Evolutionary conservation across 805 yeast genomes (phyloP).

Genomic region (Zygoascus bituminiphila): DNA sequence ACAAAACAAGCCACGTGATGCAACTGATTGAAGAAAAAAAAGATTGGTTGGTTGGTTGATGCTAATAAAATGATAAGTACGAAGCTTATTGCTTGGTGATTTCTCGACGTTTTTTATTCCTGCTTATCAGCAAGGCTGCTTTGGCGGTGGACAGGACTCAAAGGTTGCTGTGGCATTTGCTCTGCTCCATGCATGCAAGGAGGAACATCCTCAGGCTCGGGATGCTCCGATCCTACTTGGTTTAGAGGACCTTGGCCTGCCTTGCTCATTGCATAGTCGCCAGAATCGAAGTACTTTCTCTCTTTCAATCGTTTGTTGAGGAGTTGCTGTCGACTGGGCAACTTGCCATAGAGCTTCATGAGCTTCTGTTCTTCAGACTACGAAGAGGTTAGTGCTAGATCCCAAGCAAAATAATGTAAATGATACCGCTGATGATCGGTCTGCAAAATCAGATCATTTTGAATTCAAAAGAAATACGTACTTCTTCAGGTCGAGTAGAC

Average conservation of each 20-base stretch:
- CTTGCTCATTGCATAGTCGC: slow-evolving; percentile 76
- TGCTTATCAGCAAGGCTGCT: background rate
- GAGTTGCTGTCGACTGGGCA: slow-evolving; percentile 74
- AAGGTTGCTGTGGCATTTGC: slow-evolving; percentile 2
- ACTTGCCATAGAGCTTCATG: slow-evolving; percentile 72
- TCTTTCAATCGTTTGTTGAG: slow-evolving; percentile 67
- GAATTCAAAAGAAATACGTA: background rate
- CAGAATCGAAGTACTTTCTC: slow-evolving; percentile 87
- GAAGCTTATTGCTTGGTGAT: too few relatives aligned
- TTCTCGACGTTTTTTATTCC: background rate
- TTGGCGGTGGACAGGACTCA: background rate
- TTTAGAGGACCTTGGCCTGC: slow-evolving; percentile 28
- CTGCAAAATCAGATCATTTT: too few relatives aligned
- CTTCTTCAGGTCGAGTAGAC: background rate
- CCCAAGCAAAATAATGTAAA: too few relatives aligned
- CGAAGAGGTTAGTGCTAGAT: slow-evolving; percentile 1
- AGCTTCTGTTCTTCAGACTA: slow-evolving; percentile 65
- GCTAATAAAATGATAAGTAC: background rate
- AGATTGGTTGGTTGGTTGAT: too few relatives aligned
- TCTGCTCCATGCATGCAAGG: slow-evolving; percentile 5
- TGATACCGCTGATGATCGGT: too few relatives aligned
- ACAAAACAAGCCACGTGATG: too few relatives aligned
- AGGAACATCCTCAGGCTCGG: slow-evolving; percentile 17
- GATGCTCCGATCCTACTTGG: slow-evolving; percentile 25
- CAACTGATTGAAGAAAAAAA: too few relatives aligned